A percentile compares a stretch with the other conserved stretches of the same genome.
These are phyloP conservation scores for Lasiodiplodia sp. DNA, from an alignment of 2,329 filamentous ascomycete genomes.

Conservation along the genomic window DNA sequence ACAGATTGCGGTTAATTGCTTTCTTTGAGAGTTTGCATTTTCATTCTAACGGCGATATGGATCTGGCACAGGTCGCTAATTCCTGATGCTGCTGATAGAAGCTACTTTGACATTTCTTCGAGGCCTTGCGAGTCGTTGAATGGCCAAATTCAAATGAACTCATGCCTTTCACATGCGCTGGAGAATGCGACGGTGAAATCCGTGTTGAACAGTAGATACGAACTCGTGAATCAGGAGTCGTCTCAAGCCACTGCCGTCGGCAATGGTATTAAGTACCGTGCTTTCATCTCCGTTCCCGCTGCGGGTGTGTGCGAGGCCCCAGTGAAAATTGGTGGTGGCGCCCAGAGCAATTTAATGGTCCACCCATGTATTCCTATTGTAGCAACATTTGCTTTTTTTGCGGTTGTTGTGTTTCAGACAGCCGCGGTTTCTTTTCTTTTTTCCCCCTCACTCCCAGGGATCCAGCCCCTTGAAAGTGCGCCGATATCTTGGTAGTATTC, in stretches of 20 bases:
- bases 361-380: background rate
- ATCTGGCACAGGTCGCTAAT: conserved; percentile 3
- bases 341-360: background rate
- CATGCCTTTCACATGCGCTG: background rate
- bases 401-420: background rate
- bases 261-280: conserved; percentile 2
- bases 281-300: conserved; percentile 15
- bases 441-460: background rate
- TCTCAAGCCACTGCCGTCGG: conserved; percentile 16
- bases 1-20: conserved; percentile 5
- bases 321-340: background rate
- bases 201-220: background rate
- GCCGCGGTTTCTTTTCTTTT: background rate
- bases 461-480: background rate
- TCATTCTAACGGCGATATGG: background rate
- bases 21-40: conserved; percentile 8
- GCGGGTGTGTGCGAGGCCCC: background rate
- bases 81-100: conserved; percentile 6
- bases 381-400: background rate
- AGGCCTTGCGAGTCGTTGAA: background rate
- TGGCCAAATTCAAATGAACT: background rate
- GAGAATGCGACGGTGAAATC: background rate
- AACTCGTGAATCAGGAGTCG: background rate
- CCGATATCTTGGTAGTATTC: background rate
- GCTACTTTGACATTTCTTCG: background rate